Percentiles rank a stretch among this genome's conserved stretches.
phyloP scores from a whole-genome alignment of 2,329 filamentous ascomycete genomes.

The Emydomyces testavorans region DNA sequence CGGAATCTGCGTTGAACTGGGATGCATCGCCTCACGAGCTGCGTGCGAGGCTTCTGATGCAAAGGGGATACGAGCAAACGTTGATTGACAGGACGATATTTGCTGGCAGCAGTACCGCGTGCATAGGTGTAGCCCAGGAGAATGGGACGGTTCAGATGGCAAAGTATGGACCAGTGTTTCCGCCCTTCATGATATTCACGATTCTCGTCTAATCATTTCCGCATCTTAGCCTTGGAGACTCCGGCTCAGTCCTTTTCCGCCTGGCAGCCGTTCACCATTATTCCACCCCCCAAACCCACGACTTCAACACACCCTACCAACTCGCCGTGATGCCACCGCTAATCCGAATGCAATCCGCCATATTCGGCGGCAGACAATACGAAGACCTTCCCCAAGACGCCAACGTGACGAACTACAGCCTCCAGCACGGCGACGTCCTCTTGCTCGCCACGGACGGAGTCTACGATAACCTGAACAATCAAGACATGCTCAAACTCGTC shows the following conservation, averaged over 20 bases:
- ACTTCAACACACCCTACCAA: constrained; percentile 95
- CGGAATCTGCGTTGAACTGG: constrained; percentile 55
- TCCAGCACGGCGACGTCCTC: constrained; percentile 87
- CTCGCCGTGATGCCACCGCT: constrained; percentile 74
- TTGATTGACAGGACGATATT: constrained; percentile 59
- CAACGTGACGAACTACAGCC: constrained; percentile 59
- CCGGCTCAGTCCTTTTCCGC: constrained; percentile 77
- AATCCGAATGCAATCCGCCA: constrained; percentile 64
- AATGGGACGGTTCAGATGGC: constrained; percentile 73
- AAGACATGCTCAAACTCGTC: constrained; percentile 73
- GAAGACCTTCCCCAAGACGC: constrained; percentile 78
- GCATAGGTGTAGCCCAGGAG: constrained; percentile 63
- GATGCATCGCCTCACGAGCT: constrained; percentile 28
- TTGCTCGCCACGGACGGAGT: constrained; percentile 90
- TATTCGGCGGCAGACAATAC: constrained; percentile 72
- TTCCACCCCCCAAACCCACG: constrained; percentile 82
- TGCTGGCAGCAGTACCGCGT: constrained; percentile 85
- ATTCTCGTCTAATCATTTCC: constrained; percentile 4
- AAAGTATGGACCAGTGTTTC: constrained; percentile 43
- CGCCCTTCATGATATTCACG: constrained; percentile 1
- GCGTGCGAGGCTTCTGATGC: constrained; percentile 60
- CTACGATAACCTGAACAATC: constrained; percentile 87
- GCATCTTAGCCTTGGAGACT: constrained; percentile 62
- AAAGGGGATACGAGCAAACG: constrained; percentile 72
- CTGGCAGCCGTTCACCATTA: constrained; percentile 73